Evolutionary conservation across 2,329 filamentous ascomycete species (phyloP).

Genomic region (Fusarium liriodendri): DNA sequence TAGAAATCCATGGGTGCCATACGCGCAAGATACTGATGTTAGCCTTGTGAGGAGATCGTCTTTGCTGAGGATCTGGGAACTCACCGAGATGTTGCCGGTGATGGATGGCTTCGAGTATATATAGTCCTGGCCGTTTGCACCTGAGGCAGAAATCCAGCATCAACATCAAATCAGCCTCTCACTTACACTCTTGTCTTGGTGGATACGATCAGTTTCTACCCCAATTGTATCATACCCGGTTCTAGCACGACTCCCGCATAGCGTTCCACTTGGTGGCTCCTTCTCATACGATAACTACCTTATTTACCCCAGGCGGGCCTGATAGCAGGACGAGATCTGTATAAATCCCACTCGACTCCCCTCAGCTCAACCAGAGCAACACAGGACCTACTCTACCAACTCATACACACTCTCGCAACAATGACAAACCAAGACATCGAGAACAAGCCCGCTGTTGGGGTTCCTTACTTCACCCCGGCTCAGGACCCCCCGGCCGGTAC

Average conservation of each 20-base stretch:
- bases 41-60: background rate
- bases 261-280: conserved; percentile 6
- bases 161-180: background rate
- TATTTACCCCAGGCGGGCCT: background rate
- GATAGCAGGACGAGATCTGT: background rate
- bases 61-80: background rate
- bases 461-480: conserved; percentile 65
- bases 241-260: background rate
- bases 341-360: conserved; percentile 16
- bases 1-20: conserved; percentile 3
- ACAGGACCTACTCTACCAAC: background rate
- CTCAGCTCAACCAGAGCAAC: background rate
- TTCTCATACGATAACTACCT: conserved; percentile 4
- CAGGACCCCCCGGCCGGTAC: conserved; percentile 65
- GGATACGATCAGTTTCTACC: background rate
- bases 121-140: background rate
- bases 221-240: background rate
- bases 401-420: background rate
- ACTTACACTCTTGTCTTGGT: background rate
- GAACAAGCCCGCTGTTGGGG: conserved; percentile 56
- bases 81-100: background rate
- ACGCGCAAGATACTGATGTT: background rate
- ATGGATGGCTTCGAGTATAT: background rate
- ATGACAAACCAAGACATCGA: conserved; percentile 38
- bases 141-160: background rate